Conservation (phyloP, 768 basidiomycete genomes). For the Dacryopinax spathularia region DNA sequence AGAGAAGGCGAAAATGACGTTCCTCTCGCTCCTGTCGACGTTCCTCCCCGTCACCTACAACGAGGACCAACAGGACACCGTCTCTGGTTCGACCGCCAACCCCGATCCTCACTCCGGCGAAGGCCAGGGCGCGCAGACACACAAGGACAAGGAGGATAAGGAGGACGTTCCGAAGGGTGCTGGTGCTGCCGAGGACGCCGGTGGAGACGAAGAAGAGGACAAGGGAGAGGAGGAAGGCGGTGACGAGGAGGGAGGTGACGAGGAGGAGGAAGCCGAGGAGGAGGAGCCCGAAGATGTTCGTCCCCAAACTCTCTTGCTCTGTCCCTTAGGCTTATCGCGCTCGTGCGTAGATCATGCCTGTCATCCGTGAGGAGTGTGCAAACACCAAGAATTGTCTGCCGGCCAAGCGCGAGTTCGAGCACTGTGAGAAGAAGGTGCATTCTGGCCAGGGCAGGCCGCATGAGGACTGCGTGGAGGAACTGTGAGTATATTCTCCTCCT, state of each 20-base stretch:
- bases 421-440: constrained; percentile 79
- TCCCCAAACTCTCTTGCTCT: not conserved
- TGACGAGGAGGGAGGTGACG: not conserved
- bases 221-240: not conserved
- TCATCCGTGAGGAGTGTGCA: constrained; percentile 63
- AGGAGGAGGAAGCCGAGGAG: not conserved
- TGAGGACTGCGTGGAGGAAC: constrained; percentile 86
- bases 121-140: too few relatives aligned
- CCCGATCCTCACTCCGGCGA: too few relatives aligned
- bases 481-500: constrained; percentile 42
- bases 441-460: constrained; percentile 71
- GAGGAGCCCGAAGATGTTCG: not conserved
- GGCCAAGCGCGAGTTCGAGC: constrained; percentile 68
- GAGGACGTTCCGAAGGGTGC: not conserved
- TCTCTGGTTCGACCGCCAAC: too few relatives aligned
- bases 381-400: constrained; percentile 48
- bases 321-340: not conserved
- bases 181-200: not conserved
- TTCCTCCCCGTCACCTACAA: not conserved
- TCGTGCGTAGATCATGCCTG: constrained; percentile 43
- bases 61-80: not conserved
- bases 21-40: not conserved
- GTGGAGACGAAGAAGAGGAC: not conserved
- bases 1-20: not conserved
- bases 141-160: too few relatives aligned